These are phyloP conservation scores for Boechera stricta DNA, from an alignment of 345 rosid species.

Conservation along the genomic window DNA sequence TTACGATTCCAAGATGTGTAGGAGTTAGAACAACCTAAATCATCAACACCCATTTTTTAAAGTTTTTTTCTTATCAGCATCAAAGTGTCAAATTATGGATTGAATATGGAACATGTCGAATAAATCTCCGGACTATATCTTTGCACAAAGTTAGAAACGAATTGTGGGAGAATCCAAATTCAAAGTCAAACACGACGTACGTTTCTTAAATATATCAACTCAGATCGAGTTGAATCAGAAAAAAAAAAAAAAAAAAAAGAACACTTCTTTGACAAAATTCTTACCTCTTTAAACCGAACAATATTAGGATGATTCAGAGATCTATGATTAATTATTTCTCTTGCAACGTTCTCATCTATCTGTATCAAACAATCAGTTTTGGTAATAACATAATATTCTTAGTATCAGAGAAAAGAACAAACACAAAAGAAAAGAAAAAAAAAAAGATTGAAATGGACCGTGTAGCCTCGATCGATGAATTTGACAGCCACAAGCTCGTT, in stretches of 20 bases:
- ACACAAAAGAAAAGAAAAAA: neutral
- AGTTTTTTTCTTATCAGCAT: neutral
- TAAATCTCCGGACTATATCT: neutral
- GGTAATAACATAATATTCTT: neutral
- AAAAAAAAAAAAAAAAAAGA: neutral
- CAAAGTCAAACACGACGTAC: conserved; percentile 12
- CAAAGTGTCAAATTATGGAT: neutral
- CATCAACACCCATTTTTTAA: neutral
- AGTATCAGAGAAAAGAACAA: neutral
- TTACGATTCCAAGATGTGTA: conserved; percentile 76
- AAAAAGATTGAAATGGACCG: conserved; percentile 44
- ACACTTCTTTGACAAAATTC: neutral
- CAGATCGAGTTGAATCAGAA: too few species aligned
- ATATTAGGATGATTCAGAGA: conserved; percentile 77
- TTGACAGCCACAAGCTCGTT: conserved; percentile 70
- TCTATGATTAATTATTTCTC: conserved; percentile 82
- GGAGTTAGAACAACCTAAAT: conserved; percentile 66
- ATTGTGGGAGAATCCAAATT: neutral
- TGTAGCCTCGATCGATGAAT: conserved; percentile 65
- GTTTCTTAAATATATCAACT: neutral
- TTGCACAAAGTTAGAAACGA: neutral
- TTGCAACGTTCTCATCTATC: conserved; percentile 77
- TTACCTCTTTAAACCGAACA: conserved; percentile 70
- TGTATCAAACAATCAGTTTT: conserved; percentile 31
- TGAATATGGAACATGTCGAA: conserved; percentile 4